Base-by-base conservation (phyloP, 192 early-diverging fungal species). In the Ambispora gerdemannii region DNA sequence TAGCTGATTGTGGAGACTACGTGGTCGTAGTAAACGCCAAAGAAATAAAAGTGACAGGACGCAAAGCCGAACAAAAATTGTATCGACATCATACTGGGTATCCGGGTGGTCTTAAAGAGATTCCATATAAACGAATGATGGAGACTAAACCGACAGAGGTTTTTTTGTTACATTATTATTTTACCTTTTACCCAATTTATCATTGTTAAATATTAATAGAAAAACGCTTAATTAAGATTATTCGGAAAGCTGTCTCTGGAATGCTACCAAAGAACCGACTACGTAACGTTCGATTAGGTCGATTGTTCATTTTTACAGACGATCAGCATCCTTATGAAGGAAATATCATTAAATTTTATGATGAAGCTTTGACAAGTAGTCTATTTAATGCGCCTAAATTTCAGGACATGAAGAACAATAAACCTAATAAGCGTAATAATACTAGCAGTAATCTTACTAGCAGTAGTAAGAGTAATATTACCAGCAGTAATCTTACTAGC, bases 251-350 rank as follows among this genome's bases (percentile, higher is more conserved):
- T 10, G 84, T 98, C 24, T 93, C 89, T 4, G 94, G 95, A 31
- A 95, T 95, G 92, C 78, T 98, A 56, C 96, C 96, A 36, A 98
- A 98, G 76, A 96, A 96, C 81, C 83, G 86, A 55, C 82, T 96
- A 58, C 86, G 95, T 22, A 86, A 92, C 49, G 83, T 81, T 3
- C 87, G 90, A 64, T 75, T 98, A 71, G 77, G 74, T 19, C 86
- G 96, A 36, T 78, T 96, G 55, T 76, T 86, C 68, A 83, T 98
- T 22, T 98, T 95, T 82, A 86, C 91, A 19, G 94, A 91, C 33
- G 84, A 70, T 10, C 87, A 92, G 67, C 94, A 97, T 72, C 94
- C 95, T 36, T 95, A 95, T 77, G 83, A 77, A 13, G 80, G 82
- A 47, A 97, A 97, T 66, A 93, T 95, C 36, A 81, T 91, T 60